Base-by-base conservation (phyloP, 306 rosid species). In the Sphenostylis stenocarpa region DNA sequence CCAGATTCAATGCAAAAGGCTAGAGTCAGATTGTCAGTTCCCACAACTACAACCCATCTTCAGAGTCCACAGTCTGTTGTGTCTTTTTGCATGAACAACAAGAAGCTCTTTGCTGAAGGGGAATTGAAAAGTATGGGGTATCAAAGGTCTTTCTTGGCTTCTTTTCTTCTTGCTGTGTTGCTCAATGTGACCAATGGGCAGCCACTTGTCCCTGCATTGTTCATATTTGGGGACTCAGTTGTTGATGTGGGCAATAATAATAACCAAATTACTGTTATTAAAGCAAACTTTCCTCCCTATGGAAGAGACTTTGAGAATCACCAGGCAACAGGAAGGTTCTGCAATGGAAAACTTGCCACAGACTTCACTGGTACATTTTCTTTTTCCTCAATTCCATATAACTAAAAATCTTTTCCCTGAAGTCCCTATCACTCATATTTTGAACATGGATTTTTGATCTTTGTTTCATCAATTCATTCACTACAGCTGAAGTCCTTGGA, bases 171-270 rank as follows among this genome's bases (percentile, higher is more conserved):
- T 77, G 49, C 67, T 71, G 17, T 82, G 69, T 7, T 70, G 62
- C 29, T 82, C 39, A 44, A 62, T 70, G 71, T 71, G 81, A 77
- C 73, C 17, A 52, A 87, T 76, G 93, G 84, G 38, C 90, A 87
- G 80, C 79, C 89, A 44, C 79, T 86, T 5, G 90, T 93, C 52
- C 97, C 91, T n/a, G 92, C 94, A 23, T 17, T 93, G 78, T 82
- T 93, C 85, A 77, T 88, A 49, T 93, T 93, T 77, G 98, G 94
- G 52, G 94, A 93, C 74, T 93, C 94, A 1, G 72, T 80, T 12
- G 81, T 85, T 39, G 94, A 90, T 83, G 94, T 78, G 7, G 98
- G 98, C 0, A 93, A 90, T 17, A 93, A 93, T 24, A 90, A 90
- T 67, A 1, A 84, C 5, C 51, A 77, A 29, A 0, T 28, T 4